Evolutionary conservation across 768 basidiomycete species (phyloP).

Genomic region (Termitomyces sp.): DNA sequence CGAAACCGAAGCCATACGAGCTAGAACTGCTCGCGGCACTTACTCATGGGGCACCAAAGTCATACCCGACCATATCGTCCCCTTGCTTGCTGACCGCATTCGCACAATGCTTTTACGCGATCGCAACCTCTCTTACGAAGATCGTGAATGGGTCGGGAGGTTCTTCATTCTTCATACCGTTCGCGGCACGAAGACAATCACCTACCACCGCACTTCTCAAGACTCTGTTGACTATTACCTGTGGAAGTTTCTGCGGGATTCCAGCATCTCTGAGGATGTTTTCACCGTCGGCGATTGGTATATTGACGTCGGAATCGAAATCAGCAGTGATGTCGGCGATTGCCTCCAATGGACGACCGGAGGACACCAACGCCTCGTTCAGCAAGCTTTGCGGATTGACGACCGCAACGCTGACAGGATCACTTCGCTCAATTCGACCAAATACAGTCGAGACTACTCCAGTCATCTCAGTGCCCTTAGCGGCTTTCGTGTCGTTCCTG

Average conservation of each 20-base stretch:
- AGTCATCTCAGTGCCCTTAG: constrained; percentile 11
- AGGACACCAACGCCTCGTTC: neutral
- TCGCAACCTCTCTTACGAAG: neutral
- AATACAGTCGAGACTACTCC: constrained; percentile 10
- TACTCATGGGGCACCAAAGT: constrained; percentile 14
- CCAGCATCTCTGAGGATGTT: neutral
- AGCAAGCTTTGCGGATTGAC: neutral
- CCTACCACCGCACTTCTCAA: constrained; percentile 2
- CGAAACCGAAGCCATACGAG: constrained; percentile 16
- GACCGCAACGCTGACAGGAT: neutral
- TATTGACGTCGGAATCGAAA: constrained; percentile 17
- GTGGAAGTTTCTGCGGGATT: neutral
- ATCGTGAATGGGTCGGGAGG: constrained; percentile 11
- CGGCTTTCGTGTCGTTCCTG: constrained; percentile 9
- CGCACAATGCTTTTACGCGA: constrained; percentile 6
- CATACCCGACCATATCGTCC: constrained; percentile 5
- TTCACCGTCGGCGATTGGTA: constrained; percentile 11
- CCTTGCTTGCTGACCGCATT: constrained; percentile 10
- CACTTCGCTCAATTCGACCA: neutral
- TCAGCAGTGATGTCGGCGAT: neutral
- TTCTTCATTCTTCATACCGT: constrained; percentile 24
- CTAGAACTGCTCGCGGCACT: constrained; percentile 11
- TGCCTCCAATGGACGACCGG: constrained; percentile 13
- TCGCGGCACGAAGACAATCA: constrained; percentile 18
- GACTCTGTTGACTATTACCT: neutral